Percentiles rank a stretch among this genome's conserved stretches.
These are phyloP conservation scores for Fusarium sublunatum DNA, from an alignment of 2,329 filamentous ascomycete genomes.

Conservation along the genomic window DNA sequence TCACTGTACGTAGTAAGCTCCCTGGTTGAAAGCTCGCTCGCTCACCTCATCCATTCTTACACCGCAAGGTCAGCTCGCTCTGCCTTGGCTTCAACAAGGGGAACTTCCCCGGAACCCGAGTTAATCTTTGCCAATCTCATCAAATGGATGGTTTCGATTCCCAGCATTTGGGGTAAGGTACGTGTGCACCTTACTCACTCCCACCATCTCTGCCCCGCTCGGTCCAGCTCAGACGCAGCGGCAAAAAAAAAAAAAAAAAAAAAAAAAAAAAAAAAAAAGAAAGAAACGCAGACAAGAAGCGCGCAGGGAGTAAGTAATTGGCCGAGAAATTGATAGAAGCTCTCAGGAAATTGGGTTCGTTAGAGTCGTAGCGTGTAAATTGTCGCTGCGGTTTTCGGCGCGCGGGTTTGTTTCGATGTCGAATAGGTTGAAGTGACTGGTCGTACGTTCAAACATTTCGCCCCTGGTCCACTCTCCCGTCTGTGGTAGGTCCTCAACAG, in stretches of 20 bases:
- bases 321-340: constrained; percentile 23
- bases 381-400: constrained; percentile 42
- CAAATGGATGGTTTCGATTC: constrained; percentile 21
- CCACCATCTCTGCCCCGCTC: neutral
- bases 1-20: constrained; percentile 13
- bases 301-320: constrained; percentile 7
- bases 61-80: constrained; percentile 34
- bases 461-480: constrained; percentile 37
- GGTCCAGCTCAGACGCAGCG: constrained; percentile 16
- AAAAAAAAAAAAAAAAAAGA: neutral
- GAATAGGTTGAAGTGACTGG: constrained; percentile 29
- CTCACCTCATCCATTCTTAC: constrained; percentile 6
- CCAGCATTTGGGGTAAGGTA: constrained; percentile 9
- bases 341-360: constrained; percentile 22
- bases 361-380: constrained; percentile 26
- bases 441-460: constrained; percentile 40
- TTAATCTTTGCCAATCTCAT: constrained; percentile 33
- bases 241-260: constrained; percentile 18
- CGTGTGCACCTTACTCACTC: too few species aligned
- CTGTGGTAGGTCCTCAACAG: constrained; percentile 41
- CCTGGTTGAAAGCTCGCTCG: neutral
- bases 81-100: neutral
- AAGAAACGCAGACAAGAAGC: neutral
- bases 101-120: constrained; percentile 36
- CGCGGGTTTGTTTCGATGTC: constrained; percentile 20